Conservation (phyloP, 805 yeast species). For the Schwanniomyces pseudopolymorphus region DNA sequence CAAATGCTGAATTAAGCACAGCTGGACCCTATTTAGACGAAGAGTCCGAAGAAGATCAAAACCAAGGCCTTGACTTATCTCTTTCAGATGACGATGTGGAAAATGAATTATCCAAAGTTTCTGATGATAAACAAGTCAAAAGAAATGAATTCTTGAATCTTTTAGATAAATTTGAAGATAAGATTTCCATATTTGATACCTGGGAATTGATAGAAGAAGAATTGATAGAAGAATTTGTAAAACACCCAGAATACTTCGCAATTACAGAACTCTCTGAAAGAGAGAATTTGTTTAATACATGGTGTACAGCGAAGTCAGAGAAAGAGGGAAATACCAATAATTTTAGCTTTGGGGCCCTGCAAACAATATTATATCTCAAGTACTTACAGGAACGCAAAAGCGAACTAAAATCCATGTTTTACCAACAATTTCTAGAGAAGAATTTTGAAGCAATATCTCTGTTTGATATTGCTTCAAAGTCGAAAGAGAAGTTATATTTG, state of each 20-base stretch:
- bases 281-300: constrained; percentile 23
- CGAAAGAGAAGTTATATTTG: constrained; percentile 24
- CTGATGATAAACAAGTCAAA: constrained; percentile 5
- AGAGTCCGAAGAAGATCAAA: constrained; percentile 3
- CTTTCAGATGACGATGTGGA: neutral
- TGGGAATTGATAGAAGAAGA: constrained; percentile 41
- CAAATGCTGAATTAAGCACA: too few relatives aligned
- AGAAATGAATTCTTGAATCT: constrained; percentile 20
- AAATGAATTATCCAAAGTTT: neutral
- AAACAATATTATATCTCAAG: constrained; percentile 18
- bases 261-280: constrained; percentile 16
- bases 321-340: constrained; percentile 1
- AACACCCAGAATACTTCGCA: constrained; percentile 27
- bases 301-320: constrained; percentile 16
- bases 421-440: constrained; percentile 22
- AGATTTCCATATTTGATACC: constrained; percentile 33
- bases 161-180: constrained; percentile 20
- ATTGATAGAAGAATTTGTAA: constrained; percentile 24
- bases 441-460: constrained; percentile 13
- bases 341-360: constrained; percentile 18
- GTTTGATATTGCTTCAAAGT: constrained; percentile 12
- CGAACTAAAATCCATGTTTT: constrained; percentile 26
- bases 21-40: constrained; percentile 4
- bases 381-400: constrained; percentile 29
- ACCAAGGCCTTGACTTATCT: constrained; percentile 9